Percentiles rank a stretch among this genome's conserved stretches.
These are phyloP conservation scores for Penicillium riverlandense DNA, from an alignment of 495 filamentous ascomycete genomes.

Conservation along the genomic window DNA sequence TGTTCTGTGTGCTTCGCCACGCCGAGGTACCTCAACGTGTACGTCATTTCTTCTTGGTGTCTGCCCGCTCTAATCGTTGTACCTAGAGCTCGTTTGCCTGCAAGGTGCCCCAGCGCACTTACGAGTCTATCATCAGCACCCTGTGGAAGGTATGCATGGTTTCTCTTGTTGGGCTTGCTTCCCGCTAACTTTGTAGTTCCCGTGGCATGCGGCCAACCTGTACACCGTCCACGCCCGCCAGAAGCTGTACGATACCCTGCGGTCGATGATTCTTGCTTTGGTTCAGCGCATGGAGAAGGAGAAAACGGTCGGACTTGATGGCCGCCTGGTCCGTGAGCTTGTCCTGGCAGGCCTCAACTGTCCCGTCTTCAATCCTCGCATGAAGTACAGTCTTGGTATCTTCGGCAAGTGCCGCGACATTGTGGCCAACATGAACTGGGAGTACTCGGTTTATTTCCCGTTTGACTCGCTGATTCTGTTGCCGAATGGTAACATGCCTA, in stretches of 20 bases:
- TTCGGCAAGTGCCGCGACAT: slow-evolving; percentile 11
- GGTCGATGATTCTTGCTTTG: slow-evolving; percentile 28
- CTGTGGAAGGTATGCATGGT: slow-evolving; percentile 52
- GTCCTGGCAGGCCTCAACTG: slow-evolving; percentile 51
- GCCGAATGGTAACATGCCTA: not conserved
- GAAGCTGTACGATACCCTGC: slow-evolving; percentile 38
- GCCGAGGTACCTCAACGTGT: slow-evolving; percentile 61
- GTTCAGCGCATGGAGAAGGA: slow-evolving; percentile 25
- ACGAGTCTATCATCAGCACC: slow-evolving; percentile 68
- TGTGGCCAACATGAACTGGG: slow-evolving; percentile 5
- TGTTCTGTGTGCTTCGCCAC: slow-evolving; percentile 58
- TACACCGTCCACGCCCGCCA: slow-evolving; percentile 62
- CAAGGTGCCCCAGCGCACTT: slow-evolving; percentile 64
- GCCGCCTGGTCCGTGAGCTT: slow-evolving; percentile 50
- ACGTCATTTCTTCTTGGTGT: slow-evolving; percentile 24
- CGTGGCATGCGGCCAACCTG: slow-evolving; percentile 56
- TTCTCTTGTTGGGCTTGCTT: not conserved
- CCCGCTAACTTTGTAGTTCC: slow-evolving; percentile 38
- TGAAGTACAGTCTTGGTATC: slow-evolving; percentile 31
- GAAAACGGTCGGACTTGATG: slow-evolving; percentile 39
- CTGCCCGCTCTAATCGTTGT: slow-evolving; percentile 1
- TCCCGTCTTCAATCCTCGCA: slow-evolving; percentile 55
- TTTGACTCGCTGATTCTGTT: slow-evolving; percentile 14
- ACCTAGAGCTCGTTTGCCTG: slow-evolving; percentile 54
- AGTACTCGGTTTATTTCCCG: slow-evolving; percentile 13